Percentiles rank a stretch among this genome's conserved stretches.
These are phyloP conservation scores for Alternaria sp. DNA, from an alignment of 2,329 filamentous ascomycete genomes.

Conservation along the genomic window DNA sequence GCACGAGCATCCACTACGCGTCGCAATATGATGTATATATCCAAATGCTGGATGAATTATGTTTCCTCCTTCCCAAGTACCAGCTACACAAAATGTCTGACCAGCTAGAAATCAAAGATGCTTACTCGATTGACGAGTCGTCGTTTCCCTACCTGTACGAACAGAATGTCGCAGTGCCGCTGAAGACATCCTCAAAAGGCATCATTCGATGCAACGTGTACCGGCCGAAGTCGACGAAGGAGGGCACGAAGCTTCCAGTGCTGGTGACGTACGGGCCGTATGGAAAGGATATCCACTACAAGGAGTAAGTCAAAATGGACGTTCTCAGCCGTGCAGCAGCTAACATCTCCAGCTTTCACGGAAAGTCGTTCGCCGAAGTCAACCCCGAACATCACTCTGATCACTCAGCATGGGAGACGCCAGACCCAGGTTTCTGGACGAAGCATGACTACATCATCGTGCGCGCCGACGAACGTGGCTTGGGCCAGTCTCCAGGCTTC, in stretches of 20 bases:
- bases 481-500: conserved; percentile 60
- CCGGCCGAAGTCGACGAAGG: conserved; percentile 51
- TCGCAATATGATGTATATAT: conserved; percentile 23
- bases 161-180: conserved; percentile 55
- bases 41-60: conserved; percentile 2
- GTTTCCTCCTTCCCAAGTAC: not conserved
- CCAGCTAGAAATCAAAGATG: conserved; percentile 40
- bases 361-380: conserved; percentile 54
- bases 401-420: conserved; percentile 56
- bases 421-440: conserved; percentile 51
- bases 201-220: conserved; percentile 61
- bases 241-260: conserved; percentile 59
- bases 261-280: conserved; percentile 76
- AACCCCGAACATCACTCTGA: conserved; percentile 45
- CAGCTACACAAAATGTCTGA: conserved; percentile 29
- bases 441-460: conserved; percentile 48
- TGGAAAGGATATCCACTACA: conserved; percentile 74
- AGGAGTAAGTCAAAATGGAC: conserved; percentile 45
- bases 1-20: conserved; percentile 15
- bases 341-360: conserved; percentile 52
- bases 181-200: conserved; percentile 49
- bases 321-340: not conserved
- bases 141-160: conserved; percentile 58
- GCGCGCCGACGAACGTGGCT: conserved; percentile 58
- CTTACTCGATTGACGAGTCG: conserved; percentile 40